phyloP scores from a whole-genome alignment of 2,329 filamentous ascomycete genomes.

The Colletotrichum lentis region DNA sequence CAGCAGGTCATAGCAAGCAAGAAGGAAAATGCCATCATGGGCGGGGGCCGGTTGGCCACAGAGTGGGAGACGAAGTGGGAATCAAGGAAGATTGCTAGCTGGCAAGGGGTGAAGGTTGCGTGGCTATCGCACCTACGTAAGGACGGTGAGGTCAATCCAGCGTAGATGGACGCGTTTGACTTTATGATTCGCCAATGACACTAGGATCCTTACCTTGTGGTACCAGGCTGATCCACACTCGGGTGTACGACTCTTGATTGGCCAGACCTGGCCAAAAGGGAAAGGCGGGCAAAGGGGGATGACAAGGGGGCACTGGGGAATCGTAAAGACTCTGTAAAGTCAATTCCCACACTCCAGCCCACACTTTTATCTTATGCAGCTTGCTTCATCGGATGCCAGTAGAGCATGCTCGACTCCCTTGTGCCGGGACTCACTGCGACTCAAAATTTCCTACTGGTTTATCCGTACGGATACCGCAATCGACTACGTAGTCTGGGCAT shows the following conservation, averaged over 20 bases:
- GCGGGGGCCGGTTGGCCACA: neutral
- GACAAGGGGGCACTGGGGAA: conserved; percentile 7
- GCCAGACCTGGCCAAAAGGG: conserved; percentile 18
- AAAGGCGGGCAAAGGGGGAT: conserved; percentile 18
- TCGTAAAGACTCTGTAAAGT: too few species aligned
- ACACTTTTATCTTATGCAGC: neutral
- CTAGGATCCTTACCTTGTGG: conserved; percentile 4
- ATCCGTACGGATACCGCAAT: too few species aligned
- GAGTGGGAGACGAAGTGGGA: neutral
- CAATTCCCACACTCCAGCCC: conserved; percentile 17
- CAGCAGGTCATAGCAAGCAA: neutral
- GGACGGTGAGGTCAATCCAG: conserved; percentile 28
- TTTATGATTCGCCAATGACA: conserved; percentile 21
- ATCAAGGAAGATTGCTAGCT: conserved; percentile 19
- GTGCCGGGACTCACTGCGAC: neutral
- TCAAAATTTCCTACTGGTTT: neutral
- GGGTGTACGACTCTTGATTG: conserved; percentile 12
- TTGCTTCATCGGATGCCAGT: neutral
- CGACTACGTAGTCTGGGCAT: neutral
- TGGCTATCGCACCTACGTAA: conserved; percentile 2
- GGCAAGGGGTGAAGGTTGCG: conserved; percentile 3
- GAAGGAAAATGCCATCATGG: neutral
- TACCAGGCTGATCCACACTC: neutral
- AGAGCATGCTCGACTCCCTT: neutral
- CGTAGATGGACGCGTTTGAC: neutral